A percentile compares a stretch with the other conserved stretches of the same genome.
phyloP scores from a whole-genome alignment of 257 asterid genomes.

The Solanum dulcamara region DNA sequence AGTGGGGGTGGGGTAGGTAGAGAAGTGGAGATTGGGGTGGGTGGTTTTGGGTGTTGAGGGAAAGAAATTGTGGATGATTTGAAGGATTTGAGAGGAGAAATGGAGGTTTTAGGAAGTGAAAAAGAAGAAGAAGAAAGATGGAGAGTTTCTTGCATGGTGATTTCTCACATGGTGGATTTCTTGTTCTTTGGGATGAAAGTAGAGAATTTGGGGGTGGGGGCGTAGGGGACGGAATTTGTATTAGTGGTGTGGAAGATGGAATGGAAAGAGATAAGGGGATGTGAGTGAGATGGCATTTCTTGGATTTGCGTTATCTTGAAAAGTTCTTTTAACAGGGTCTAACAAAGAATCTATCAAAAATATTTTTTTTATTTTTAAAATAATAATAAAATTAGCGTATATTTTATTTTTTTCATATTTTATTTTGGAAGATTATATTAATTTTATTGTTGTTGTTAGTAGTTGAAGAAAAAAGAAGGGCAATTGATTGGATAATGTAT shows the following conservation, averaged over 20 bases:
- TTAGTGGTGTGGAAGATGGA: background rate
- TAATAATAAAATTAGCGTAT: fast-evolving
- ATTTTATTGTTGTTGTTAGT: no score
- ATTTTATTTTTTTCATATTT: no score
- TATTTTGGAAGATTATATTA: fast-evolving
- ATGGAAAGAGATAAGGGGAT: background rate
- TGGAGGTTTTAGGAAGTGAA: conserved; percentile 9
- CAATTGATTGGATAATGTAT: background rate
- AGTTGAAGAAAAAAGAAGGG: background rate
- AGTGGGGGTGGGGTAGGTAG: conserved; percentile 6
- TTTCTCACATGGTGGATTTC: background rate
- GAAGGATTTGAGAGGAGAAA: conserved; percentile 8
- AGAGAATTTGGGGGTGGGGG: background rate
- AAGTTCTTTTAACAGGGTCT: background rate
- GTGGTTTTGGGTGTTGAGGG: conserved; percentile 20
- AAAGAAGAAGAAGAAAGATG: conserved; percentile 11
- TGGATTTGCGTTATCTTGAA: background rate
- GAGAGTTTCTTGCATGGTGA: conserved; percentile 27
- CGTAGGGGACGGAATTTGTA: background rate
- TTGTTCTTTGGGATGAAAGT: background rate
- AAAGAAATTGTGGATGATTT: background rate
- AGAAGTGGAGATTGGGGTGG: conserved; percentile 5
- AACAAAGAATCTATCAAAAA: background rate
- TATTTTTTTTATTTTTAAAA: fast-evolving
- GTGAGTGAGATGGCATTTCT: background rate